These are phyloP conservation scores for Globisporangium cylindrosporum DNA, from an alignment of 352 stramenopile species.

Conservation along the genomic window DNA sequence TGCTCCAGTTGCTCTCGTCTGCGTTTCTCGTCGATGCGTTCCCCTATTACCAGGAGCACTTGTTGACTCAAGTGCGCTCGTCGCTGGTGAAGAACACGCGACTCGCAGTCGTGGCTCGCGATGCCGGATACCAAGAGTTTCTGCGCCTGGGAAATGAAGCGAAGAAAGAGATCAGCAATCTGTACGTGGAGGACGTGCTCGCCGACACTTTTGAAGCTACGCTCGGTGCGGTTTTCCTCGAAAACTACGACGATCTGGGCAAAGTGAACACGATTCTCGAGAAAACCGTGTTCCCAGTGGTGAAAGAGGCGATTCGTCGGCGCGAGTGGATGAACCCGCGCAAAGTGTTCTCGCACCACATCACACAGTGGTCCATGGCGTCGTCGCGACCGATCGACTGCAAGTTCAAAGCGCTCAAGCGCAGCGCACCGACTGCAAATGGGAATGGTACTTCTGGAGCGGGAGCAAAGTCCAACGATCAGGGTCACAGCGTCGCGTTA, in stretches of 20 bases:
- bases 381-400: constrained; percentile 33
- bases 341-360: constrained; percentile 65
- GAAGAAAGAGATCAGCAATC: constrained; percentile 42
- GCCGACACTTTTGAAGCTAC: constrained; percentile 79
- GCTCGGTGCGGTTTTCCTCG: constrained; percentile 73
- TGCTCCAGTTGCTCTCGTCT: constrained; percentile 78
- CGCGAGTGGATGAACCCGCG: constrained; percentile 84
- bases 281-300: constrained; percentile 53
- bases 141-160: constrained; percentile 65
- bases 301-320: constrained; percentile 69
- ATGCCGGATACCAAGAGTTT: constrained; percentile 66
- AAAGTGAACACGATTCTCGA: constrained; percentile 69
- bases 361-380: constrained; percentile 48
- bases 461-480: constrained; percentile 9
- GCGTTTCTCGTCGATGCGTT: constrained; percentile 79
- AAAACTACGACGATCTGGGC: constrained; percentile 53
- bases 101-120: constrained; percentile 52
- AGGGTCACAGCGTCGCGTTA: constrained; percentile 56
- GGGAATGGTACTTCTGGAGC: not conserved
- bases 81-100: constrained; percentile 86
- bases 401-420: constrained; percentile 49
- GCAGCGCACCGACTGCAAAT: constrained; percentile 6
- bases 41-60: constrained; percentile 76
- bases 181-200: constrained; percentile 77
- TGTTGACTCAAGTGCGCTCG: constrained; percentile 76